These are phyloP conservation scores for Annulohypoxylon bovei DNA, from an alignment of 495 filamentous ascomycete species.

Conservation along the genomic window DNA sequence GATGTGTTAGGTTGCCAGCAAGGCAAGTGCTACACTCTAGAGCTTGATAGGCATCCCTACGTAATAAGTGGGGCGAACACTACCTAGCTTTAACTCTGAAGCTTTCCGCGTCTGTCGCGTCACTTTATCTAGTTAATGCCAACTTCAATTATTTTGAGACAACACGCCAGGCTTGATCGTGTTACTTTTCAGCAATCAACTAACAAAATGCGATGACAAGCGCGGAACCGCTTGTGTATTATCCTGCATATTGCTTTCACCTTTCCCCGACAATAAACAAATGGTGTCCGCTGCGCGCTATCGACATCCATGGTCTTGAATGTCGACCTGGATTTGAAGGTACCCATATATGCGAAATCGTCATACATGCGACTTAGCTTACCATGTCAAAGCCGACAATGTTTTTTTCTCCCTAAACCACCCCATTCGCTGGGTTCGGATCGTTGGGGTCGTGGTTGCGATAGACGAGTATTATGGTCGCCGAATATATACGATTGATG, in stretches of 20 bases:
- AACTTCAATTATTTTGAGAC: conserved; percentile 29
- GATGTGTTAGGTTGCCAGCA: no score
- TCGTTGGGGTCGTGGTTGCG: conserved; percentile 82
- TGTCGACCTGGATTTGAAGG: conserved; percentile 73
- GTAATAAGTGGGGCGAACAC: conserved; percentile 19
- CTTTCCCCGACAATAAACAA: conserved; percentile 82
- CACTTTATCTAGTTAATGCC: conserved; percentile 18
- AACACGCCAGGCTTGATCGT: conserved; percentile 1
- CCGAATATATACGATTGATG: conserved; percentile 78
- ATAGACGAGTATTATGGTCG: conserved; percentile 70
- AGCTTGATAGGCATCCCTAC: background rate
- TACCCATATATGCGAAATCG: conserved; percentile 43
- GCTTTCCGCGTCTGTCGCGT: conserved; percentile 20
- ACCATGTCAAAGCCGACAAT: conserved; percentile 65
- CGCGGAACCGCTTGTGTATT: conserved; percentile 52
- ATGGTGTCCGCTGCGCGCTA: conserved; percentile 82
- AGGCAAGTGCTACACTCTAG: background rate
- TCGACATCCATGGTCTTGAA: conserved; percentile 72
- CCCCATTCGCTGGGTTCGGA: conserved; percentile 84
- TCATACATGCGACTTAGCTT: conserved; percentile 8
- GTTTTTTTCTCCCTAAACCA: conserved; percentile 87
- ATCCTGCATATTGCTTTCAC: conserved; percentile 85
- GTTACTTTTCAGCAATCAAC: conserved; percentile 26
- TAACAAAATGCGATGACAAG: conserved; percentile 64
- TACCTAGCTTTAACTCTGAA: background rate